Base-by-base conservation (phyloP, 257 asterid species). In the Salvia rosmarinus region DNA sequence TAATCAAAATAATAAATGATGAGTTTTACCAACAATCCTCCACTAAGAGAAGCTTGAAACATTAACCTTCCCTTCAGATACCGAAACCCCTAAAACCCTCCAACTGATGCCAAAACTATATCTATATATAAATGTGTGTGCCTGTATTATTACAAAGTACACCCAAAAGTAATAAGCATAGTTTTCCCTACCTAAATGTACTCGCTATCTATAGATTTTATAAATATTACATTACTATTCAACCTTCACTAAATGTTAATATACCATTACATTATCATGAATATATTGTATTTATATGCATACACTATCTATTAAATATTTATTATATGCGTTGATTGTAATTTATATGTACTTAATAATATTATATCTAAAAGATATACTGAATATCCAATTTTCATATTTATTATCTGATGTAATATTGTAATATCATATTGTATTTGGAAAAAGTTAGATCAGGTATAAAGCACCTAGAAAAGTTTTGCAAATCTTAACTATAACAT, bases 1-100 rank as follows among this genome's bases (percentile, higher is more conserved):
- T 28, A 67, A 67, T 59, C 47, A 64, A 70, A 72, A 64, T 4
- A 10, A 51, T 17, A 68, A 16, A 67, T 5, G 2, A 51, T n/a
- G 46, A 39, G 32, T 6, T 10, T 65, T 9, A 2, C 70, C 44
- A 67, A 2, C 14, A 59, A 8, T 50, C 16, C 50, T 51, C 16
- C 32, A 14, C 12, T n/a, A 17, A 50, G 50, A 37, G 61, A 66
- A 66, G 43, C 58, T 66, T 23, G 44, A 28, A 46, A 40, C 44
- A 19, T 46, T 47, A 28, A 30, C 46, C 55, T 21, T 42, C 8
- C 65, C 46, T n/a, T 34, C 25, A 34, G 28, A 9, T 60, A 32
- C 25, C 34, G 0, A 9, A 44, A 23, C 13, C 57, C 63, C 35
- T 67, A 4, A 11, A n/a, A 39, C 28, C 35, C 66, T 55, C 55